Evolutionary conservation across 768 basidiomycete genomes (phyloP).

Genomic region (Albatrellus ellisii): DNA sequence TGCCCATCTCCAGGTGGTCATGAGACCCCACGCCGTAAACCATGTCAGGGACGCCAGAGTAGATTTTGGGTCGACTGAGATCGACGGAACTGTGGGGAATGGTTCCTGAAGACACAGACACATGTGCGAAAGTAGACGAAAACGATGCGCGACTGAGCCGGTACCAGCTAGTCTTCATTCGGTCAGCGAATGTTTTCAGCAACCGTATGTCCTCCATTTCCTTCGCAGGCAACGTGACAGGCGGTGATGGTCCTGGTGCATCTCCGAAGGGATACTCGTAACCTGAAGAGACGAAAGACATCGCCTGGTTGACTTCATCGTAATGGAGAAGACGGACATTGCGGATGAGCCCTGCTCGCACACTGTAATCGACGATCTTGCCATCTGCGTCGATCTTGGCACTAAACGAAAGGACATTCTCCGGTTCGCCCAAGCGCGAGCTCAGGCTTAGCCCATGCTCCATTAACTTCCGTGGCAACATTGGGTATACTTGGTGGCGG

Average conservation of each 20-base stretch:
- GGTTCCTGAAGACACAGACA: constrained; percentile 19
- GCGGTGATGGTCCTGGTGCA: too few relatives aligned
- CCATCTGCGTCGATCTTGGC: constrained; percentile 48
- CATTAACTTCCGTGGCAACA: constrained; percentile 55
- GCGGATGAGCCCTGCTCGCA: constrained; percentile 61
- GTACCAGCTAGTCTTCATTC: constrained; percentile 1
- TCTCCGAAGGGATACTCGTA: constrained; percentile 32
- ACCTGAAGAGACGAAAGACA: constrained; percentile 20
- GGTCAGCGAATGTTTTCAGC: constrained; percentile 18
- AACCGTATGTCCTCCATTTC: constrained; percentile 18
- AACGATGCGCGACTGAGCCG: not conserved
- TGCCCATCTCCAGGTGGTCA: constrained; percentile 22
- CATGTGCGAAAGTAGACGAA: not conserved
- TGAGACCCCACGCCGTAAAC: constrained; percentile 28
- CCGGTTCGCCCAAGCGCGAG: constrained; percentile 22
- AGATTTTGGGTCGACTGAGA: constrained; percentile 11
- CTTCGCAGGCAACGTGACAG: constrained; percentile 1
- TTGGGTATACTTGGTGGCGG: constrained; percentile 44
- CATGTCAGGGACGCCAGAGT: constrained; percentile 38
- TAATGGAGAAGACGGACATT: constrained; percentile 59
- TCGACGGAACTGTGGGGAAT: constrained; percentile 5
- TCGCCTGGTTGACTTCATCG: constrained; percentile 41
- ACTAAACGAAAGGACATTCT: constrained; percentile 73
- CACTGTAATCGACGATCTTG: constrained; percentile 52
- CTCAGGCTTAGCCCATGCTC: constrained; percentile 40